Percentiles rank a stretch among this genome's conserved stretches.
phyloP scores from a whole-genome alignment of 2,329 filamentous ascomycete species.

The Verruconis gallopava region DNA sequence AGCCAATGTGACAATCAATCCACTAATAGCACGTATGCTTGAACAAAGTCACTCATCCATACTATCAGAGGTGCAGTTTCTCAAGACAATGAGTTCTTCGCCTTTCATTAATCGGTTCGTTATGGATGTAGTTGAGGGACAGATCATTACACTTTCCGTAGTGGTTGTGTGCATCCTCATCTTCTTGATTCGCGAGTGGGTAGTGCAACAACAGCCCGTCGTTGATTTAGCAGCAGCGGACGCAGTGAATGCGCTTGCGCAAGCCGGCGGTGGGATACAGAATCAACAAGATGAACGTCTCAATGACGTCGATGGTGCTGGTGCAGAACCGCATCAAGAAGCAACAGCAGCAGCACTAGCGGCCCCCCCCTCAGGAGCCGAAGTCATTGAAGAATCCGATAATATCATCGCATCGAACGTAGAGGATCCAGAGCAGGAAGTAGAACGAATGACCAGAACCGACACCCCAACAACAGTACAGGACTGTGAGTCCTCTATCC shows the following conservation, averaged over 20 bases:
- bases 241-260: slow-evolving; percentile 19
- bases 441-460: not conserved
- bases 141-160: slow-evolving; percentile 82
- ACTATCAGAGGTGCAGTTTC: slow-evolving; percentile 45
- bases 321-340: not conserved
- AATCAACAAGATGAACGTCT: not conserved
- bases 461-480: too few species aligned
- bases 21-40: slow-evolving; percentile 14
- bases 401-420: not conserved
- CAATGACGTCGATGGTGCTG: not conserved
- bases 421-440: not conserved
- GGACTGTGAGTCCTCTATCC: too few species aligned
- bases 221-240: slow-evolving; percentile 54
- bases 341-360: not conserved
- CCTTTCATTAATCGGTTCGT: slow-evolving; percentile 63
- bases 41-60: slow-evolving; percentile 21
- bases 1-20: slow-evolving; percentile 21
- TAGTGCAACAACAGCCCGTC: slow-evolving; percentile 92
- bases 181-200: slow-evolving; percentile 92
- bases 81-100: slow-evolving; percentile 49
- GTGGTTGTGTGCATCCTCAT: slow-evolving; percentile 94
- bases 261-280: slow-evolving; percentile 9
- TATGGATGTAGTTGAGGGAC: slow-evolving; percentile 77
- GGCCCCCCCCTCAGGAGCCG: not conserved
- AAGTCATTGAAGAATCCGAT: not conserved